Evolutionary conservation across 2,329 filamentous ascomycete genomes (phyloP), one percentile per base, ranked within the genome.

Genomic region (Sphaerostilbella broomeana): DNA sequence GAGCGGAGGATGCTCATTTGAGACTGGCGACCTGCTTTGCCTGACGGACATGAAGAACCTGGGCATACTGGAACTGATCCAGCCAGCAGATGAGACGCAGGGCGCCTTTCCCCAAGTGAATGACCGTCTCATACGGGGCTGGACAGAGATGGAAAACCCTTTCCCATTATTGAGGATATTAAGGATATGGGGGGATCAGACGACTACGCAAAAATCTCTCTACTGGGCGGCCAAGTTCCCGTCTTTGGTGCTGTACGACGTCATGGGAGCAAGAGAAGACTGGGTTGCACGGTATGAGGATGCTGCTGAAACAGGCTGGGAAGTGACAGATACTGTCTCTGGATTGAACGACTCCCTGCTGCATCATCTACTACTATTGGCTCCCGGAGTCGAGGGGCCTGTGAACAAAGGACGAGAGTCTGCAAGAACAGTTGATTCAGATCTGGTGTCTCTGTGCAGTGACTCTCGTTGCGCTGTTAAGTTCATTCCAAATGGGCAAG

Each of bases 121-220:
- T 26, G 70, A 75, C 45, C 58, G 66, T 6, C 55, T 75, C 3
- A 40, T 75, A 15, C 59, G 63, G 22, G 64, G 63, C 16, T 75
- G 70, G 69, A 60, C 63, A 1, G 58, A 63, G 31, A 55, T 55
- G 24, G 46, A 56, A 1, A 49, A 60, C 7, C 60, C 69, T 0
- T 75, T 76, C 24, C 69, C 70, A 0, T 30, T 63, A 4, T 58
- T 75, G 28, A 60, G 70, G 4, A 53, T 74, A 12, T 50, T 75
- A 28, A 60, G 63, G 19, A 62, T 75, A 11, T 65, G 64, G 64
- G 64, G 67, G 1, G 54, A 64, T 21, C 49, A 62, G 16, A 55
- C 61, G 3, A 60, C 62, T 1, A 68, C 68, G 0, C 48, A 55
- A 5, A 47, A 56, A 5, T 70, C 67, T 1, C 51, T 75, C 4